Conservation (phyloP, 2,329 filamentous ascomycete genomes). For the Phaeoacremonium minimum region DNA sequence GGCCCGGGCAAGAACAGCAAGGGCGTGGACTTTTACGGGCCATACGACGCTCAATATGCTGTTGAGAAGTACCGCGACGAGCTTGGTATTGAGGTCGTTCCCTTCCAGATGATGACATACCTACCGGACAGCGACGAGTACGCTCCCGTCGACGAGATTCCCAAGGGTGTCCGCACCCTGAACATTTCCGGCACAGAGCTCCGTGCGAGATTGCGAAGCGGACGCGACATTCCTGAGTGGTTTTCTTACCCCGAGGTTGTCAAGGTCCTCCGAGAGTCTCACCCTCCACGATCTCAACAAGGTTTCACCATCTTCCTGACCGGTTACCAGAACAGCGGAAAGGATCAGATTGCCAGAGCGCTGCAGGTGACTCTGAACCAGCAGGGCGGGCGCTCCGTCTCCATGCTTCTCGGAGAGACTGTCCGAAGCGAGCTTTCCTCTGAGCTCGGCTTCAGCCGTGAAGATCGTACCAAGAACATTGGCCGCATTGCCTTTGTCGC, state of each 20-base stretch:
- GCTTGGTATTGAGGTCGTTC: conserved; percentile 97
- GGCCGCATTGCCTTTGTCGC: conserved; percentile 95
- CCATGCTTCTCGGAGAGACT: conserved; percentile 90
- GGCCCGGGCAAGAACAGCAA: conserved; percentile 98
- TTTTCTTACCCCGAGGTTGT: conserved; percentile 99
- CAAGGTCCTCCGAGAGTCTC: conserved; percentile 90
- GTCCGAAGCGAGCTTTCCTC: conserved; percentile 89
- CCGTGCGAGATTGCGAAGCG: conserved; percentile 82
- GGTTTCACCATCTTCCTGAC: conserved; percentile 99
- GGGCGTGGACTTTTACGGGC: conserved; percentile 95
- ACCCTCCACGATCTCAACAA: conserved; percentile 85
- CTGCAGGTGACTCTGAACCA: conserved; percentile 97
- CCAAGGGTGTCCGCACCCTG: conserved; percentile 75
- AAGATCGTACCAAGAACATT: conserved; percentile 93
- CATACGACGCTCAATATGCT: conserved; percentile 93
- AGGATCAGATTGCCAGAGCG: conserved; percentile 92
- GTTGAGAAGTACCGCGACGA: conserved; percentile 96
- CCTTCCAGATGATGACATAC: conserved; percentile 99
- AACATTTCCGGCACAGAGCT: conserved; percentile 90
- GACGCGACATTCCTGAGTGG: conserved; percentile 96
- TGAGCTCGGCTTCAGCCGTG: conserved; percentile 89
- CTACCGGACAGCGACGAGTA: conserved; percentile 97
- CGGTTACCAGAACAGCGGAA: conserved; percentile 93
- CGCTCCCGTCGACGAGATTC: conserved; percentile 85
- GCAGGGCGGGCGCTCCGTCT: conserved; percentile 91